A percentile compares a stretch with the other conserved stretches of the same genome.
Evolutionary conservation across 148 eudicot species (phyloP).

Genomic region (Vaccinium macrocarpon): DNA sequence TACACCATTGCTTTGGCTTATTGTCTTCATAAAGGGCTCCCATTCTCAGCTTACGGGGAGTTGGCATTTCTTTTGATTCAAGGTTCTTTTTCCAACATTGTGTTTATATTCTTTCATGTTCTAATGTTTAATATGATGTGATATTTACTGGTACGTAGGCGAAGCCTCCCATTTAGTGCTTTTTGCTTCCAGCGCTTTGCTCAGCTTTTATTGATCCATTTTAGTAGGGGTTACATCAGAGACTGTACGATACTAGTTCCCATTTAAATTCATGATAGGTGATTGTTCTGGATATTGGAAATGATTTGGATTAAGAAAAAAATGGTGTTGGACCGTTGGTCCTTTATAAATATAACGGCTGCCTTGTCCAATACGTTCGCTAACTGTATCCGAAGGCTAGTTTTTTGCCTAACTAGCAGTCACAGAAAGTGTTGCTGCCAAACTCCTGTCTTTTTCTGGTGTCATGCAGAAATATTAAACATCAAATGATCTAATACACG

Average conservation of each 20-base stretch:
- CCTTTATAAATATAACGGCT: background rate
- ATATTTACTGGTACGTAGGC: background rate
- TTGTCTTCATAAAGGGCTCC: conserved; percentile 95
- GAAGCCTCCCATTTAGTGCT: background rate
- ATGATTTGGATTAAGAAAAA: too few species aligned
- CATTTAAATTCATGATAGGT: background rate
- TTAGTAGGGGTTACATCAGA: background rate
- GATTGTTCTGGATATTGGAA: background rate
- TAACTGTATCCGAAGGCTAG: background rate
- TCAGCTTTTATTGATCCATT: background rate
- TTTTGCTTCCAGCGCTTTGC: background rate
- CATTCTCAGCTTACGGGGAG: conserved; percentile 96
- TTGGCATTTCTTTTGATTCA: conserved; percentile 79
- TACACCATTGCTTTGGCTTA: conserved; percentile 92
- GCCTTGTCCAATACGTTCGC: background rate
- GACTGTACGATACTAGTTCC: background rate
- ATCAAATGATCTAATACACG: conserved; percentile 15
- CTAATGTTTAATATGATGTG: background rate
- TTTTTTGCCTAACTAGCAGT: background rate
- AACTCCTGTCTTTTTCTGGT: background rate
- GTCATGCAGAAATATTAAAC: background rate
- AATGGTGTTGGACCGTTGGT: background rate
- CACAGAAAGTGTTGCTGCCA: background rate
- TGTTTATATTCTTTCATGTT: background rate
- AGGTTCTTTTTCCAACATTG: conserved; percentile 40